Base-by-base conservation (phyloP, 179 eudicot genomes). In the Actinidia chinensis region DNA sequence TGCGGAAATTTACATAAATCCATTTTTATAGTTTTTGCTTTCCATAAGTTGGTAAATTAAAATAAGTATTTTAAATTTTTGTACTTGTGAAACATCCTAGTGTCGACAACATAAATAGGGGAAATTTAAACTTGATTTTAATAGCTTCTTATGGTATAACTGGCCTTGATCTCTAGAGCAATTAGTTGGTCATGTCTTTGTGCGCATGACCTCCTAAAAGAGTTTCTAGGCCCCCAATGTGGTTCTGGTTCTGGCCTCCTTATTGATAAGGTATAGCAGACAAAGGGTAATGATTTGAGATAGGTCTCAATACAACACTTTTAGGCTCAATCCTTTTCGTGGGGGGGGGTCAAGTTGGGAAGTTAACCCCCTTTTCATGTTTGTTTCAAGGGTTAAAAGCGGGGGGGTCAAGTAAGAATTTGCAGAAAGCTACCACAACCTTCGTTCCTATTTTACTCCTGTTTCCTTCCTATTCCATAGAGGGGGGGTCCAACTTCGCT, bases 371-470 rank as follows among this genome's bases (percentile, higher is more conserved):
- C 25, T 11, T 70, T 14, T 70, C 83, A n/a, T n/a, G 67, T 78
- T 70, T 68, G 8, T 85, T 85, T 85, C 89, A 95, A n/a, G n/a
- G 99, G 93, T 86, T 65, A 86, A 79, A n/a, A n/a, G n/a, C n/a
- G n/a, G n/a, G n/a, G 73, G 75, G 85, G 67, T 93, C 93, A 86
- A 88, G 85, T 81, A 89, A 84, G 85, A 74, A 91, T 77, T 76
- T 91, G 68, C 88, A 84, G 79, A 95, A 93, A 86, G 97, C 95
- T 71, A 85, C 64, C 84, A 80, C 73, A 84, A 79, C 77, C 82
- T 89, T 70, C 87, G 90, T 79, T n/a, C n/a, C 76, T 86, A n/a
- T 75, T 73, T 50, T 86, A 85, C 86, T 71, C 94, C 48, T n/a
- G n/a, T 79, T 93, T 80, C 88, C 94, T 67, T 76, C 88, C 10